phyloP scores from a whole-genome alignment of 208 protist genomes.

The Leptomonas pyrrhocoris region DNA sequence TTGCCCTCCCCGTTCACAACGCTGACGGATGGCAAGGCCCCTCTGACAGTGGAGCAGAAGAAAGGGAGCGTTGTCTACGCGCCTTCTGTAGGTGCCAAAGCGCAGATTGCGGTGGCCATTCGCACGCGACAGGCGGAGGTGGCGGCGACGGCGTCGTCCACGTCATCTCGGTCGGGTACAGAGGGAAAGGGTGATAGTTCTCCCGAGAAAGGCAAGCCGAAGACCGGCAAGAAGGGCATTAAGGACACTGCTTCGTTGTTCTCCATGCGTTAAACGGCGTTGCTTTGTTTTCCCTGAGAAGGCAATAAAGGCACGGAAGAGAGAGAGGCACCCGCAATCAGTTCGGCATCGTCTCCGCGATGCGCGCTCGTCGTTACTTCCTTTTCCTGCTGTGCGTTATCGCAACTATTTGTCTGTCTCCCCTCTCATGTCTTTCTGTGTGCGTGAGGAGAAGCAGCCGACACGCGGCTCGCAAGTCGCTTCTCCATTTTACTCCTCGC shows the following conservation, averaged over 20 bases:
- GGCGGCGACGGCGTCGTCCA: conserved; percentile 1
- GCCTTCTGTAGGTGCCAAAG: conserved; percentile 30
- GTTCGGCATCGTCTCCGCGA: too few species aligned
- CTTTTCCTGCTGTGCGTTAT: too few species aligned
- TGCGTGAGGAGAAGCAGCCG: too few species aligned
- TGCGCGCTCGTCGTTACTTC: too few species aligned
- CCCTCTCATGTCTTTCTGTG: too few species aligned
- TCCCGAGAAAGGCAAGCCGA: conserved; percentile 29
- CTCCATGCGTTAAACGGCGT: conserved; percentile 1
- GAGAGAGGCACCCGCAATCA: too few species aligned
- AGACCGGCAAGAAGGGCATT: conserved; percentile 10
- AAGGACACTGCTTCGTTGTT: conserved; percentile 13
- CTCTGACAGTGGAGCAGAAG: conserved; percentile 15
- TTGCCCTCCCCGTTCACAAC: conserved; percentile 66
- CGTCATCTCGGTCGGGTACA: background rate
- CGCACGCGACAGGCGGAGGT: conserved; percentile 20
- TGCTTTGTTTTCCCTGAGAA: background rate
- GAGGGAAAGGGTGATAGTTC: conserved; percentile 22
- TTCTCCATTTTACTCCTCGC: too few species aligned
- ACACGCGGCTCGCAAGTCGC: too few species aligned
- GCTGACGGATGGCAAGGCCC: conserved; percentile 31
- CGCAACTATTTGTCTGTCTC: too few species aligned
- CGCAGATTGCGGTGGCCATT: conserved; percentile 16
- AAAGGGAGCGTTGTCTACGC: conserved; percentile 37
- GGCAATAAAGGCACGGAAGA: background rate